A percentile compares a stretch with the other conserved stretches of the same genome.
Evolutionary conservation across 306 rosid species (phyloP).

Genomic region (Geum urbanum): DNA sequence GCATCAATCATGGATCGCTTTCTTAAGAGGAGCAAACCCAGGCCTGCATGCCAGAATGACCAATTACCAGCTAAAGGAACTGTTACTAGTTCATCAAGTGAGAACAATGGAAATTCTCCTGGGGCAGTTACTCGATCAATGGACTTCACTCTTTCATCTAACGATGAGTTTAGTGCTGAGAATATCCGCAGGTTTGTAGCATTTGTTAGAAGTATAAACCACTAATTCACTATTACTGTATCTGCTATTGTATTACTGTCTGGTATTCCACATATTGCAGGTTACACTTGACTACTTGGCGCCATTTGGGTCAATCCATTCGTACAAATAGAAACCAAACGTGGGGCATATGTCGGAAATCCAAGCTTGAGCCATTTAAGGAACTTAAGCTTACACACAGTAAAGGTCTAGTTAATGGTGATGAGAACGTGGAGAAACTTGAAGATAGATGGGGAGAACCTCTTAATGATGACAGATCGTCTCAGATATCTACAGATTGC

Average conservation of each 20-base stretch:
- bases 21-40: slow-evolving; percentile 57
- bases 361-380: slow-evolving; percentile 55
- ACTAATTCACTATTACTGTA: not conserved
- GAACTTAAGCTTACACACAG: slow-evolving; percentile 66
- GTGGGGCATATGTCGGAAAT: slow-evolving; percentile 81
- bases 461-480: slow-evolving; percentile 35
- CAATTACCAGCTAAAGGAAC: slow-evolving; percentile 34
- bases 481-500: slow-evolving; percentile 34
- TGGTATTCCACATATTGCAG: slow-evolving; percentile 38
- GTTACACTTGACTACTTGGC: slow-evolving; percentile 69
- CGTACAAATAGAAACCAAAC: slow-evolving; percentile 53
- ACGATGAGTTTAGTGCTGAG: slow-evolving; percentile 33
- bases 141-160: slow-evolving; percentile 61
- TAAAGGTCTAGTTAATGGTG: slow-evolving; percentile 46
- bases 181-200: slow-evolving; percentile 58
- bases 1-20: slow-evolving; percentile 90
- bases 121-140: slow-evolving; percentile 58
- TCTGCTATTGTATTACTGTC: slow-evolving; percentile 2
- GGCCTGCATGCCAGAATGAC: slow-evolving; percentile 32
- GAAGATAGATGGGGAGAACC: slow-evolving; percentile 50
- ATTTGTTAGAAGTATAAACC: slow-evolving; percentile 13
- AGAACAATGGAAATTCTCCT: slow-evolving; percentile 32
- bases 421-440: slow-evolving; percentile 50
- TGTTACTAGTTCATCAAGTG: slow-evolving; percentile 27
- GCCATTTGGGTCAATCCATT: slow-evolving; percentile 42